A percentile compares a stretch with the other conserved stretches of the same genome.
phyloP scores from a whole-genome alignment of 176 grass and related monocot species.

The Microstegium vimineum region DNA sequence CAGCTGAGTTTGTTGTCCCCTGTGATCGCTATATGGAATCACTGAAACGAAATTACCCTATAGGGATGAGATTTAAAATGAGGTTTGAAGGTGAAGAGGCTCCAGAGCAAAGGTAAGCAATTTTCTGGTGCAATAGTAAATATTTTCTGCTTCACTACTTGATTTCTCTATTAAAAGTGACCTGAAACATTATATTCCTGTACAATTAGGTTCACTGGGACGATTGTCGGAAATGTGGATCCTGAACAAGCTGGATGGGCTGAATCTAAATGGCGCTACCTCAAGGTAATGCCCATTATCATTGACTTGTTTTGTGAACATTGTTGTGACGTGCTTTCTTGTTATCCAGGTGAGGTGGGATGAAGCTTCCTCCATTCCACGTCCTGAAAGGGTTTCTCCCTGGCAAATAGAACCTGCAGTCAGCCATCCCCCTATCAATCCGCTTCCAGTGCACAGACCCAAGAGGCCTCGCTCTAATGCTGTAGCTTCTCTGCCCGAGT shows the following conservation, averaged over 20 bases:
- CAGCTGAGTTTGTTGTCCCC: conserved; percentile 84
- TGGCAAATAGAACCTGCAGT: conserved; percentile 90
- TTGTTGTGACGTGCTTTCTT: conserved; percentile 9
- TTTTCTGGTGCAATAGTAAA: not conserved
- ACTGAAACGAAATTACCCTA: conserved; percentile 64
- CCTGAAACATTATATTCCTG: not conserved
- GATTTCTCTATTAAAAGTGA: not conserved
- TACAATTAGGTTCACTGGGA: conserved; percentile 75
- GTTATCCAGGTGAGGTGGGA: conserved; percentile 81
- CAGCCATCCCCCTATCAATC: conserved; percentile 64
- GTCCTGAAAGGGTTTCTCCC: conserved; percentile 94
- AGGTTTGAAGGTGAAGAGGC: conserved; percentile 99
- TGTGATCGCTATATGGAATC: conserved; percentile 71
- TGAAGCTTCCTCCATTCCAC: conserved; percentile 76
- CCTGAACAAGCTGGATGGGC: conserved; percentile 64
- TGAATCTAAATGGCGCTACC: conserved; percentile 84
- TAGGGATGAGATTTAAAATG: conserved; percentile 99
- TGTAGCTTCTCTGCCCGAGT: conserved; percentile 34
- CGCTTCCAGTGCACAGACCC: conserved; percentile 47
- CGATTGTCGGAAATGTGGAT: conserved; percentile 76
- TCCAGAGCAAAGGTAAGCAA: conserved; percentile 75
- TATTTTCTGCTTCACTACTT: conserved; percentile 4
- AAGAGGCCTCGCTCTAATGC: conserved; percentile 64
- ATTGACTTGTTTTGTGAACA: not conserved
- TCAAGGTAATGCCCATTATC: conserved; percentile 55